Base-by-base conservation (phyloP, 225 moss, liverwort and hornwort species). In the Pleurozium schreberi region DNA sequence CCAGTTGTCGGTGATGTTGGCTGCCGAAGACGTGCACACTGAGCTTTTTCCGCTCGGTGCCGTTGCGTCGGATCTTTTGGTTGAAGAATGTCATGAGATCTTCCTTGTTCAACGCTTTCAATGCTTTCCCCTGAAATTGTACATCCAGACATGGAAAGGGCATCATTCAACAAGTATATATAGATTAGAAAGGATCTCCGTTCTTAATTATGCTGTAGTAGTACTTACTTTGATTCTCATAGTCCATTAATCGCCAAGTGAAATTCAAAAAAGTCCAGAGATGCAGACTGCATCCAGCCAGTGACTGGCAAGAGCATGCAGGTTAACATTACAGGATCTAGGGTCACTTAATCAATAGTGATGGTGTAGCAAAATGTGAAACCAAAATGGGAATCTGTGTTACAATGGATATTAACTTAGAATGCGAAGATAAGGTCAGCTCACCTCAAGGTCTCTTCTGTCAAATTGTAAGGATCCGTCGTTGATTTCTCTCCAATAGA, bases 401-500 rank as follows among this genome's bases (percentile, higher is more conserved):
- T 70, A 36, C 55, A 58, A 89, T 43, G 58, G 28, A 82, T 8
- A n/a, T n/a, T n/a, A 64, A 38, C 45, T 57, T 67, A 12, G 84
- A 21, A 49, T n/a, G 53, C 67, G 31, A 66, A 80, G 28, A n/a
- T 26, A 47, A 17, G 43, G 64, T 50, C 68, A 84, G 58, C 86
- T 85, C 89, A 98, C 98, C 94, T 98, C 98, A 49, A 94, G 80
- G 66, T 92, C 89, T 75, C 94, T 92, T 85, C 97, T 93, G 62
- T 95, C 91, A 90, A 98, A 97, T 80, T 94, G 93, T 71, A 98
- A 90, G 68, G 97, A 96, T 85, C 97, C 97, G 55, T 93, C 96
- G 50, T 96, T 93, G 66, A 98, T 98, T 93, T 98, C 98, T 89
- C 93, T 94, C 96, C 96, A 97, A 80, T 94, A 97, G 87, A 97